These are phyloP conservation scores for Furcasterigmium sp. DNA, from an alignment of 2,329 filamentous ascomycete genomes.

Conservation along the genomic window DNA sequence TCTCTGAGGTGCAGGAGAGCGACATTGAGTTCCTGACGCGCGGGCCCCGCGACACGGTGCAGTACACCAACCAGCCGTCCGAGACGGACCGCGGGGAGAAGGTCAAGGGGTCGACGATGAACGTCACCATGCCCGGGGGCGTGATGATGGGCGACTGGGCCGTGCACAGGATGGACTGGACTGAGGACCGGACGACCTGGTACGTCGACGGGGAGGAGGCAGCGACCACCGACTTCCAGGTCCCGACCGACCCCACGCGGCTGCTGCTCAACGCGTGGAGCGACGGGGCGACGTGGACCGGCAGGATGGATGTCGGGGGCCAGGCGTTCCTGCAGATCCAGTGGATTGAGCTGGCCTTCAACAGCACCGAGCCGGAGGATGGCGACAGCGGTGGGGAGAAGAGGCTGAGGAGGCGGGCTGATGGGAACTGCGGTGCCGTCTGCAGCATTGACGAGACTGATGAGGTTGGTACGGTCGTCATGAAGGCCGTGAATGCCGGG, in stretches of 20 bases:
- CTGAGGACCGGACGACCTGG: conserved; percentile 46
- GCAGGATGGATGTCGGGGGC: conserved; percentile 46
- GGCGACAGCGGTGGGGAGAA: neutral
- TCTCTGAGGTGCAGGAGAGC: conserved; percentile 40
- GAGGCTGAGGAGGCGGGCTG: conserved; percentile 6
- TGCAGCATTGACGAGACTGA: conserved; percentile 29
- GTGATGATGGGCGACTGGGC: conserved; percentile 50
- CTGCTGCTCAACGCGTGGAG: conserved; percentile 58
- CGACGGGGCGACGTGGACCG: conserved; percentile 54
- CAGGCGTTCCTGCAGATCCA: conserved; percentile 53
- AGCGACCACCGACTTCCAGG: conserved; percentile 48
- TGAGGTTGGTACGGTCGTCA: conserved; percentile 31
- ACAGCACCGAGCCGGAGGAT: conserved; percentile 23
- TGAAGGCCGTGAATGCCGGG: no score
- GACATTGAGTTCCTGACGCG: conserved; percentile 48
- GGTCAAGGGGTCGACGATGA: conserved; percentile 39
- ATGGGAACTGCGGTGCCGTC: conserved; percentile 16
- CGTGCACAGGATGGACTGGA: conserved; percentile 57
- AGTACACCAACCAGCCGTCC: conserved; percentile 58
- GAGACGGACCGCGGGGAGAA: conserved; percentile 37
- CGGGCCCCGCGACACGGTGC: conserved; percentile 35
- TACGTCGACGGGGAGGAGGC: conserved; percentile 46
- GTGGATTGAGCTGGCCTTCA: conserved; percentile 58
- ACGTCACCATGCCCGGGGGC: conserved; percentile 38
- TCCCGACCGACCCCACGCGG: conserved; percentile 45